Evolutionary conservation across 1,139 yeast species (phyloP), one percentile per base, ranked within the genome.

Genomic region (Sugiyamaella neomexicana): DNA sequence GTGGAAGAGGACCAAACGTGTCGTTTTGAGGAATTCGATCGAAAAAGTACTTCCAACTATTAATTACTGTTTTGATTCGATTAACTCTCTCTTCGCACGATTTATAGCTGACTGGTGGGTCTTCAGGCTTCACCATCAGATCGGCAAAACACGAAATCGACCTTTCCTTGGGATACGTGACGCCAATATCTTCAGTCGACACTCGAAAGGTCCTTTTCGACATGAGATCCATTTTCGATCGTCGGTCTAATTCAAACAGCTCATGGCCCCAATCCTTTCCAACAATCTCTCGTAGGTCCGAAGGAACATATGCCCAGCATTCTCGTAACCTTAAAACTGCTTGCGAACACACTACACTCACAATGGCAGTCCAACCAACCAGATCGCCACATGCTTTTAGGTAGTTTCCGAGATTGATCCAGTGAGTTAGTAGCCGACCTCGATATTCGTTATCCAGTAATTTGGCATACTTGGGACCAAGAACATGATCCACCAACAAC

Each of bases 121-220:
- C 56, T 67, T 70, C 47, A 5, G 27, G 71, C 56, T 71, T 71
- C n/a, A 80, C 77, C 31, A 77, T 73, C 55, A 91, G 75, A 66
- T 91, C 98, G 16, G 97, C 97, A 74, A 89, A 91, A 68, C 85
- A 91, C 0, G 98, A 97, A 45, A 93, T 84, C 9, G 89, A 96
- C 49, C 82, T 80, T 53, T 83, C 85, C 65, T 88, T 87, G 0
- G 95, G 81, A 64, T 86, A 89, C 1, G 81, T 76, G 59, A 81
- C 81, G 32, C 97, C 96, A 61, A 90, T 78, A 5, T 95, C 95
- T 64, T 95, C 86, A 2, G 97, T 95, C 0, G 96, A 96, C 9
- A 87, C 88, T 67, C 86, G 90, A 62, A 81, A 85, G 1, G 83
- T 75, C 55, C 76, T 75, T 31, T 75, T 66, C 32, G 71, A 62